Evolutionary conservation across 306 rosid species (phyloP), one percentile per base, ranked within the genome.

Genomic region (Vigna trinervia): DNA sequence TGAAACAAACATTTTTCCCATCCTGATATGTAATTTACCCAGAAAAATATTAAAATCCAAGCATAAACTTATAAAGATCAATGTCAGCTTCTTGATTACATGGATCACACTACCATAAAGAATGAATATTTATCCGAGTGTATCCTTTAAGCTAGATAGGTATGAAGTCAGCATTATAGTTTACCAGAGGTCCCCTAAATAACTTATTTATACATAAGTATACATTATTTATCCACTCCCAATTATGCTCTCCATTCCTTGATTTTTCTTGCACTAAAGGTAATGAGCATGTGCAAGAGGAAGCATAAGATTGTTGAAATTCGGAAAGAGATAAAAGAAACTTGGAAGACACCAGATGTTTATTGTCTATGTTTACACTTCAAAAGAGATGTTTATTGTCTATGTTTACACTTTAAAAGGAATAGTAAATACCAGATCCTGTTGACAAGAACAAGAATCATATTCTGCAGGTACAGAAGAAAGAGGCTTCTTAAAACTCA

Each of bases 401-500:
- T 32, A 53, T 39, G 43, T 72, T 64, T 47, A 56, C 69, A 48
- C 51, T 15, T 75, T 34, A 61, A 19, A 69, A 46, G 75, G 59
- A 28, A 76, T n/a, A 51, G 77, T 82, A 60, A 83, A 80, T 95
- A 95, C 98, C 96, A 65, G 69, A 83, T 95, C 88, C 11, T 61
- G 80, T 85, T 77, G 85, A 86, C 91, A 87, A 67, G 86, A 82
- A 69, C 80, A 77, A 80, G 86, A 66, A 61, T 83, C 88, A 73
- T 81, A 88, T 67, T 89, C 90, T 12, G 82, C 79, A 38, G 83
- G 86, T 60, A 88, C 65, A 28, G 86, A 73, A 69, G 86, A 58
- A 12, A 83, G 75, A 74, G 91, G 84, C 80, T 90, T 85, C 89
- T 88, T 87, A 76, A 89, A 90, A 81, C 80, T 89, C 97, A 95